These are phyloP conservation scores for Pythium dissotocum DNA, from an alignment of 352 stramenopile species.

Conservation along the genomic window DNA sequence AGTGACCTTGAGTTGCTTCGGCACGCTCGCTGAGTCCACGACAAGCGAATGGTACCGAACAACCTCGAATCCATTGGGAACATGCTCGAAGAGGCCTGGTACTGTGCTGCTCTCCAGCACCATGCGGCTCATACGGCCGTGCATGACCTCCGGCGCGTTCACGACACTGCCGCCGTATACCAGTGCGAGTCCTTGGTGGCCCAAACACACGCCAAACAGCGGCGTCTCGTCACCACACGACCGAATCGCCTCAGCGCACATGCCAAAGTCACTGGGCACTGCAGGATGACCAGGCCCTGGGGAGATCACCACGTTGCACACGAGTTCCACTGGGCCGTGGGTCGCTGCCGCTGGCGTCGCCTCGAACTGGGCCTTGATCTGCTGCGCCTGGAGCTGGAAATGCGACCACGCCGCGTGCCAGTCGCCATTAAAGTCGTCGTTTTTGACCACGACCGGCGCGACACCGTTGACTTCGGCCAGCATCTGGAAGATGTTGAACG, in stretches of 20 bases:
- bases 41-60: constrained; percentile 97
- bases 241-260: constrained; percentile 82
- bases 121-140: constrained; percentile 91
- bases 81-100: constrained; percentile 53
- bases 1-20: constrained; percentile 49
- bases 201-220: constrained; percentile 97
- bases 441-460: constrained; percentile 90
- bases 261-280: constrained; percentile 79
- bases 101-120: constrained; percentile 30
- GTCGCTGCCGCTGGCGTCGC: neutral
- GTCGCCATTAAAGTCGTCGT: constrained; percentile 87
- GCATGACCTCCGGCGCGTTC: constrained; percentile 89
- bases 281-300: constrained; percentile 91
- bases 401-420: constrained; percentile 57
- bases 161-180: constrained; percentile 86
- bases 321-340: constrained; percentile 11
- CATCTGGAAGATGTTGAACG: constrained; percentile 97
- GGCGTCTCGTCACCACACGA: constrained; percentile 49
- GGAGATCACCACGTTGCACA: constrained; percentile 88
- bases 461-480: constrained; percentile 90
- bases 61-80: constrained; percentile 83
- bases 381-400: constrained; percentile 47
- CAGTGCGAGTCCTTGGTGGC: constrained; percentile 94
- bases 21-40: constrained; percentile 56
- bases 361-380: constrained; percentile 15